Percentiles rank a stretch among this genome's conserved stretches.
phyloP scores from a whole-genome alignment of 2,329 filamentous ascomycete species.

The Ceratocystis cubensis region DNA sequence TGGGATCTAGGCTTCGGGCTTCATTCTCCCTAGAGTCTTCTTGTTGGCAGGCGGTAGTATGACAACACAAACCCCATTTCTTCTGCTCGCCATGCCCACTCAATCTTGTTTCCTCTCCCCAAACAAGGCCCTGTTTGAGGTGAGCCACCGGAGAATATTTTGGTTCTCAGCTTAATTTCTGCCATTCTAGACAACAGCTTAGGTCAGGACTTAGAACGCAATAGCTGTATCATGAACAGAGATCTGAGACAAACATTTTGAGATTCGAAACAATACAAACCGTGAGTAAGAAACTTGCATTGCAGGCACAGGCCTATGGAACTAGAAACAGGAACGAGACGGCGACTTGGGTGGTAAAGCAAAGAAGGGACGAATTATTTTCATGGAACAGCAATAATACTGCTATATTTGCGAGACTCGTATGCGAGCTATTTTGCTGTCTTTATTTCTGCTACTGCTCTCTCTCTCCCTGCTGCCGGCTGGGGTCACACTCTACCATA shows the following conservation, averaged over 20 bases:
- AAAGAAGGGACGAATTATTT: constrained; percentile 4
- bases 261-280: constrained; percentile 8
- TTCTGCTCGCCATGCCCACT: not conserved
- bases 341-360: not conserved
- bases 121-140: constrained; percentile 6
- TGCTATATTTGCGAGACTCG: not conserved
- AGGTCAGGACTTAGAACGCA: not conserved
- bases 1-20: not conserved
- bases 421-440: not conserved
- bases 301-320: not conserved
- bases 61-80: not conserved
- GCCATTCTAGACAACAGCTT: not conserved
- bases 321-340: not conserved
- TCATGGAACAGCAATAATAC: not conserved
- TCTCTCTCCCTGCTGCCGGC: not conserved
- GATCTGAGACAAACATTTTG: constrained; percentile 9
- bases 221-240: not conserved
- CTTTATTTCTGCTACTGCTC: not conserved
- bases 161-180: not conserved
- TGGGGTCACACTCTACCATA: no score
- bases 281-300: not conserved
- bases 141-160: constrained; percentile 3
- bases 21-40: constrained; percentile 21
- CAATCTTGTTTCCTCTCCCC: not conserved
- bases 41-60: constrained; percentile 22